Base-by-base conservation (phyloP, 768 basidiomycete species). In the Suillus paluster region DNA sequence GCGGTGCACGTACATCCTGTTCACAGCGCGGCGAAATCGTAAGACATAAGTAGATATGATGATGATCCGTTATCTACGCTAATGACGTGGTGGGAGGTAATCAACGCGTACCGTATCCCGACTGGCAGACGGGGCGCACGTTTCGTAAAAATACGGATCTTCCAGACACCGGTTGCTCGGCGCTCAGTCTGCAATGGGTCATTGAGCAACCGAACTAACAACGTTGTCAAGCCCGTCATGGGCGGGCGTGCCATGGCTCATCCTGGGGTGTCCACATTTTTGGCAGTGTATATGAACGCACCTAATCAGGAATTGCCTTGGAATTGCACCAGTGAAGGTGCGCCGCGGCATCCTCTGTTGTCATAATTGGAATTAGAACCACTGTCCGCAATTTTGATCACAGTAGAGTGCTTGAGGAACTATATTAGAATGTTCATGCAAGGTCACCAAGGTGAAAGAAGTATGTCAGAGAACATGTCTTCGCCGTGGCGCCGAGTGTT, bases 141-240 rank as follows among this genome's bases (percentile, higher is more conserved):
- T 54, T 55, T 39, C 23, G 54, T 55, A 54, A 55, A 38, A 50
- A 38, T 5, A 25, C 54, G 54, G 54, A 55, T 39, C 54, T 55
- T 55, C 23, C 27, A 50, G 30, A 30, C 49, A n/a, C 30, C 49
- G 49, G 49, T 49, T 49, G 17, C 48, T 19, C 27, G 6, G 44
- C 44, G 30, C 21, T 46, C 48, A 49, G 48, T 49, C 48, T 25
- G 34, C 21, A 54, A 36, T 11, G 17, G 53, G 53, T 6, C 36
- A 54, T 38, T 17, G 36, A 54, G 23, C 36, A 54, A 54, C 53
- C 53, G 53, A 38, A 38, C 53, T 9, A 23, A 25, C 23, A 38
- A 23, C 23, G 36, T 25, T 38, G 23, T 25, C 36, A 54, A 25
- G n/a, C 36, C n/a, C 36, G 53, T 38, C 36, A 25, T 25, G 53